Evolutionary conservation across 805 yeast species (phyloP), one percentile per base, ranked within the genome.

Genomic region (Monosporozyma unispora): DNA sequence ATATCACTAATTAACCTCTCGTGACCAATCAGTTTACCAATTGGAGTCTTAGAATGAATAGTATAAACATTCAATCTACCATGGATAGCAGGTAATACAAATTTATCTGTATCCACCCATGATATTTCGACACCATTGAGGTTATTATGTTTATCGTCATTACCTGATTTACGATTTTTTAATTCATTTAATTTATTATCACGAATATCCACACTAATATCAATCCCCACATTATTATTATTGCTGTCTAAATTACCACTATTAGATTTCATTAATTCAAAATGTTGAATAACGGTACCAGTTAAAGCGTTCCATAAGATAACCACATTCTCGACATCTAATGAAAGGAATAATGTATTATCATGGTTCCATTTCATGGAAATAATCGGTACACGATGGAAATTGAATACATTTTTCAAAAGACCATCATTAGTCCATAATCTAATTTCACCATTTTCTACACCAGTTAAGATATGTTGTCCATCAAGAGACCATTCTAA

Each of bases 381-480:
- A 9, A 80, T 57, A 0, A 88, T 73, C 0, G 90, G 78, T 2
- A 77, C 63, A 42, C 72, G 70, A 55, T 81, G 86, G 35, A 75
- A 61, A 23, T 74, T 70, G 56, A 81, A 64, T 1, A 77, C 75
- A 46, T 80, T 82, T 51, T 77, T 71, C 37, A 87, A 69, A 28
- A 76, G 74, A 0, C 96, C 95, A 44, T 79, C 82, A 0, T 77
- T 71, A 10, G 81, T 76, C 95, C 96, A 89, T n/a, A 86, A 70
- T 49, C 91, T 69, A 8, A 89, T 58, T 57, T 84, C 91, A 12
- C 96, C 96, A 58, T 75, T 75, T 48, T 75, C 78, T 2, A 81
- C 74, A 2, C 82, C 84, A 0, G 90, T 83, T 12, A 84, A 72
- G 2, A 88, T 63, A 12, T 73, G 56, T 39, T 76, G 70, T 0